phyloP scores from a whole-genome alignment of 169 alveolate species.

The Cryptosporidium felis region DNA sequence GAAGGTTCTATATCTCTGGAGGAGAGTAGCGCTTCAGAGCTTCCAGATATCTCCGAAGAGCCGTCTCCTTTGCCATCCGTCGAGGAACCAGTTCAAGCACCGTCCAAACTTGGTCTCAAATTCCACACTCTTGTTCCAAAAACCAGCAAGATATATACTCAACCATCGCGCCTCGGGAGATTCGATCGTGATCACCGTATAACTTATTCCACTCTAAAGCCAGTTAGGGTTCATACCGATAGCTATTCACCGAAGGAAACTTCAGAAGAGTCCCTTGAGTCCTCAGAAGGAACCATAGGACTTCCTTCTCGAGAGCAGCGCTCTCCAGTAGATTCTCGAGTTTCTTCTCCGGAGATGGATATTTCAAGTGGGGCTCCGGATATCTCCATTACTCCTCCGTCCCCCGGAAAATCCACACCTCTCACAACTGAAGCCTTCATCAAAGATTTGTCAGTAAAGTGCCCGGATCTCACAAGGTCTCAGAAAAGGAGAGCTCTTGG shows the following conservation, averaged over 20 bases:
- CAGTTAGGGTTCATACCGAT: background rate
- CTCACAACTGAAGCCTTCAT: constrained; percentile 11
- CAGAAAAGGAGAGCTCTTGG: constrained; percentile 59
- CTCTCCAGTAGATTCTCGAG: no score
- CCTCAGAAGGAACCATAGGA: constrained; percentile 42
- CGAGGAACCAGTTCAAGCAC: background rate
- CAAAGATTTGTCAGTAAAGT: constrained; percentile 13
- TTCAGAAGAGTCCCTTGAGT: background rate
- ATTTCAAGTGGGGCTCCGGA: no score
- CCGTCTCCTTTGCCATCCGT: constrained; percentile 51
- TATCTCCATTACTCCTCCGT: no score
- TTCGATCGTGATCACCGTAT: background rate
- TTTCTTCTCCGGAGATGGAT: no score
- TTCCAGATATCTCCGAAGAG: constrained; percentile 22
- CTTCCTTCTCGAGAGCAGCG: no score
- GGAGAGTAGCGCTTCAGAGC: constrained; percentile 18
- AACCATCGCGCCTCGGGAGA: constrained; percentile 10
- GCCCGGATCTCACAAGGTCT: constrained; percentile 12
- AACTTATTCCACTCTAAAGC: constrained; percentile 27
- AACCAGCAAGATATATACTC: background rate
- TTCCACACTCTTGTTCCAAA: constrained; percentile 35
- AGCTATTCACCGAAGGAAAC: background rate
- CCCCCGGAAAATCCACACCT: background rate
- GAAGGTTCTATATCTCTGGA: background rate
- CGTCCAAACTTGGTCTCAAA: constrained; percentile 15